Evolutionary conservation across 169 alveolate genomes (phyloP).

Genomic region (Theileria sp.): DNA sequence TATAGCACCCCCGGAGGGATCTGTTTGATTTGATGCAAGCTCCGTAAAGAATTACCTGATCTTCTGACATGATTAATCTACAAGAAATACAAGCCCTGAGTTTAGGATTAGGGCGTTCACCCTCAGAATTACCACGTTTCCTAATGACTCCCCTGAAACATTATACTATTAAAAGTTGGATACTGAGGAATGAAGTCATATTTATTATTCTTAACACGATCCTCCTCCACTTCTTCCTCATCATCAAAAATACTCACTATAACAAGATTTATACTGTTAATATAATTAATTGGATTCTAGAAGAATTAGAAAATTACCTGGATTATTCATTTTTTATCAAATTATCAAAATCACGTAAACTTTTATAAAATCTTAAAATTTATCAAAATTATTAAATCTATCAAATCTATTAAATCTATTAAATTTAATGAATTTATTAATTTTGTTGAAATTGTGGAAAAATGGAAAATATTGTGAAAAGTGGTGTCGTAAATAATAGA

Average conservation of each 20-base stretch:
- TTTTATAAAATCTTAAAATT: too few species aligned
- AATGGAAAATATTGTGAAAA: too few species aligned
- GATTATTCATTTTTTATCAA: neutral
- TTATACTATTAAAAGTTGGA: neutral
- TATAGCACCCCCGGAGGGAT: neutral
- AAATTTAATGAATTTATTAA: too few species aligned
- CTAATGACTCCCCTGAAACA: conserved; percentile 25
- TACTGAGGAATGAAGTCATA: conserved; percentile 60
- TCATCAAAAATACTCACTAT: conserved; percentile 36
- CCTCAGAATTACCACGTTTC: conserved; percentile 40
- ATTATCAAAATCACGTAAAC: neutral
- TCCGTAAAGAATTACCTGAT: conserved; percentile 65
- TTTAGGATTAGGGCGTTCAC: conserved; percentile 57
- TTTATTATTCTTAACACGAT: conserved; percentile 23
- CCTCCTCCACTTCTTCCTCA: conserved; percentile 46
- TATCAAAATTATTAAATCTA: too few species aligned
- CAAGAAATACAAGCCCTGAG: conserved; percentile 85
- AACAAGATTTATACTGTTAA: too few species aligned
- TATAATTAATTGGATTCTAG: neutral
- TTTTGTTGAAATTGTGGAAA: too few species aligned
- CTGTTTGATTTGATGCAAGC: neutral
- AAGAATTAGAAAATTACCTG: neutral
- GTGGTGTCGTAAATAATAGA: too few species aligned
- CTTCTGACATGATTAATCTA: conserved; percentile 78
- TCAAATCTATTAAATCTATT: too few species aligned